These are phyloP conservation scores for Ganoderma boninense DNA, from an alignment of 1,284 basidiomycete genomes.

Conservation along the genomic window DNA sequence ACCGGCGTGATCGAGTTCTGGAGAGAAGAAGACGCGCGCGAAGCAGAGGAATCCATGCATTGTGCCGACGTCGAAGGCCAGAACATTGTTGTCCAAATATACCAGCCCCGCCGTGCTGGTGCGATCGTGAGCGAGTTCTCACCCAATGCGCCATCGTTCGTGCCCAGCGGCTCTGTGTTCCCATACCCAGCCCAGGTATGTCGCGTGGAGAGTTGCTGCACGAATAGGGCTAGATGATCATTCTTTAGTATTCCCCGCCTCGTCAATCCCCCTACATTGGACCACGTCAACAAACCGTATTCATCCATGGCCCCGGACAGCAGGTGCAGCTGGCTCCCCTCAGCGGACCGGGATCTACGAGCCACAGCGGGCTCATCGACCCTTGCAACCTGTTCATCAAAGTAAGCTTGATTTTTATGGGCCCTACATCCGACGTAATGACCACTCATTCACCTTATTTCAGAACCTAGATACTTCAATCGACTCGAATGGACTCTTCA, in stretches of 20 bases:
- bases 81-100: slow-evolving; percentile 82
- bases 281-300: slow-evolving; percentile 47
- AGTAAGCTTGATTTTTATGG: slow-evolving; percentile 47
- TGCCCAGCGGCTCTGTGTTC: slow-evolving; percentile 70
- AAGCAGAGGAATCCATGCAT: slow-evolving; percentile 82
- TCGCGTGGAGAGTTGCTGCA: slow-evolving; percentile 19
- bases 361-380: slow-evolving; percentile 88
- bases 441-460: slow-evolving; percentile 17
- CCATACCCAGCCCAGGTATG: slow-evolving; percentile 60
- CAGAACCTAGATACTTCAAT: slow-evolving; percentile 89
- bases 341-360: slow-evolving; percentile 75
- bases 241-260: slow-evolving; percentile 68
- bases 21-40: slow-evolving; percentile 85
- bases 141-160: slow-evolving; percentile 75
- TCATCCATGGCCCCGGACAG: slow-evolving; percentile 89
- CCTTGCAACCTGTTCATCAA: slow-evolving; percentile 93
- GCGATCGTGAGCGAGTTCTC: slow-evolving; percentile 70
- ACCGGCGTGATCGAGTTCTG: slow-evolving; percentile 87
- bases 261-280: slow-evolving; percentile 50
- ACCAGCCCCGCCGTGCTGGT: slow-evolving; percentile 67
- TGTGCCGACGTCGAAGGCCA: slow-evolving; percentile 82
- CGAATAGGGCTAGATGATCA: slow-evolving; percentile 13
- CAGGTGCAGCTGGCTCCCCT: slow-evolving; percentile 85
- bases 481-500: slow-evolving; percentile 83
- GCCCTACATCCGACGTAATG: not conserved